Evolutionary conservation across 73 alveolate genomes (phyloP).

Genomic region (Symbiodinium pilosum): DNA sequence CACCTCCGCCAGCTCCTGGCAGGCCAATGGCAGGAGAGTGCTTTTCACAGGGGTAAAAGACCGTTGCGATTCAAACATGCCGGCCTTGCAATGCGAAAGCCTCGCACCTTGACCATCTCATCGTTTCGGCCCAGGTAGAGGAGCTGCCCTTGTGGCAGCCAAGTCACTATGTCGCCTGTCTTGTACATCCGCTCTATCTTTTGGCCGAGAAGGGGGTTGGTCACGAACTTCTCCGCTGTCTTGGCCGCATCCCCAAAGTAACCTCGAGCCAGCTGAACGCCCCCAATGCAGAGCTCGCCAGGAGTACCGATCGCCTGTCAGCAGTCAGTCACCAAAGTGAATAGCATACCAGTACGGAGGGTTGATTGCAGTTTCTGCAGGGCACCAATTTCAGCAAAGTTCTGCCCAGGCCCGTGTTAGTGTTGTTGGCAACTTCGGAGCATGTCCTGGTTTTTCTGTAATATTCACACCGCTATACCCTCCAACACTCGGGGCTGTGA

Average conservation of each 20-base stretch:
- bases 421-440: no score
- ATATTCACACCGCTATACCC: no score
- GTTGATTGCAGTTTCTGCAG: no score
- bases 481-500: no score
- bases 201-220: slow-evolving; percentile 51
- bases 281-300: slow-evolving; percentile 36
- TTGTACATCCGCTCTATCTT: slow-evolving; percentile 59
- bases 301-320: slow-evolving; percentile 5
- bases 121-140: slow-evolving; percentile 88
- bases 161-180: slow-evolving; percentile 53
- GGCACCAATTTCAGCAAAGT: no score
- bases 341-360: no score
- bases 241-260: slow-evolving; percentile 36
- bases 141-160: slow-evolving; percentile 62
- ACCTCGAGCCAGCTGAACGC: slow-evolving; percentile 80
- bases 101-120: slow-evolving; percentile 73
- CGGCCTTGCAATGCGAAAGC: slow-evolving; percentile 27
- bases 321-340: not conserved
- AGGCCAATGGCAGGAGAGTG: not conserved
- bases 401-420: no score
- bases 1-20: slow-evolving; percentile 68
- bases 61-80: not conserved
- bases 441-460: no score
- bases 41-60: no score
- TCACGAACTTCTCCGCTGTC: slow-evolving; percentile 41